These are phyloP conservation scores for Colletotrichum lupini DNA, from an alignment of 2,329 filamentous ascomycete species.

Conservation along the genomic window DNA sequence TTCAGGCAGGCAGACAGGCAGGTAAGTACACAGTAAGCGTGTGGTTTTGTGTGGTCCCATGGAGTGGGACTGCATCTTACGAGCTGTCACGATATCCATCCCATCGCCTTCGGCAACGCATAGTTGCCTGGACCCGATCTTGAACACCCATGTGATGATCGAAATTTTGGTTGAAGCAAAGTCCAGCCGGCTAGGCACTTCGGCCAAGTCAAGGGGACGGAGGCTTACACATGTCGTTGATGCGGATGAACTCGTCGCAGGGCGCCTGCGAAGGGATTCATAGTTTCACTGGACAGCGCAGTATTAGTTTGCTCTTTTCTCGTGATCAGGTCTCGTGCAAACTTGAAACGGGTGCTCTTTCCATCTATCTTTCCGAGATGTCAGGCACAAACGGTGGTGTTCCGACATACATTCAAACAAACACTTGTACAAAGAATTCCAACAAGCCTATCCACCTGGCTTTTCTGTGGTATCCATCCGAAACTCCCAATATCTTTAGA, in stretches of 20 bases:
- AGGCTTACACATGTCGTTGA: background rate
- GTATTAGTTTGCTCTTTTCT: background rate
- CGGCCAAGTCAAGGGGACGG: background rate
- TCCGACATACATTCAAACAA: background rate
- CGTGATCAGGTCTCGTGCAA: background rate
- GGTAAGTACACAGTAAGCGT: background rate
- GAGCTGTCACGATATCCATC: background rate
- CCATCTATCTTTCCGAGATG: background rate
- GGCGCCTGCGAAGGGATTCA: background rate
- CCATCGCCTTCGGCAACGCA: background rate
- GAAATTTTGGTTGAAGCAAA: background rate
- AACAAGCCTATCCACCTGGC: background rate
- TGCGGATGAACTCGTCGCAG: background rate
- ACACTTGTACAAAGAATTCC: slow-evolving; percentile 4
- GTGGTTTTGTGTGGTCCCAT: background rate
- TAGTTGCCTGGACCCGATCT: background rate
- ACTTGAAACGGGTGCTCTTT: background rate
- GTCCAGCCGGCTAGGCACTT: background rate
- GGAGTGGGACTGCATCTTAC: background rate
- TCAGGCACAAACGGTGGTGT: background rate
- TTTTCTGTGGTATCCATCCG: slow-evolving; percentile 12
- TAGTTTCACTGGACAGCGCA: background rate
- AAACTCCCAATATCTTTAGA: background rate
- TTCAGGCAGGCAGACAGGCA: no score
- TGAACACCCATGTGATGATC: background rate